Conservation (phyloP, 345 rosid genomes). For the Pelargonium nanum region DNA sequence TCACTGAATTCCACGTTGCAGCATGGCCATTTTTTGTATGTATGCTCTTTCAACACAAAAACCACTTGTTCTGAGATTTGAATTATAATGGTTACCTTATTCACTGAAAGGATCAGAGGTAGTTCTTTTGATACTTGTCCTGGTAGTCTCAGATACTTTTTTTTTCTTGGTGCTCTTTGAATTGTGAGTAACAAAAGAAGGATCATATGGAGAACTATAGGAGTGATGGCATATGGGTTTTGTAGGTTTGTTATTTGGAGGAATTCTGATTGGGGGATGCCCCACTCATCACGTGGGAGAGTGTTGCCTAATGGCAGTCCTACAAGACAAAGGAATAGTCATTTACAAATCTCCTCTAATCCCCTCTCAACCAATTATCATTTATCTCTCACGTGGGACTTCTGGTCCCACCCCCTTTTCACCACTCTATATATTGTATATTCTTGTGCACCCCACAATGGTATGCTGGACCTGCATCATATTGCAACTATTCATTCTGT, state of each 20-base stretch:
- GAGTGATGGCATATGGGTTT: neutral
- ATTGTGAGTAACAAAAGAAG: neutral
- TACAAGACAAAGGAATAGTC: slow-evolving; percentile 18
- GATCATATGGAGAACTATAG: neutral
- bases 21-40: neutral
- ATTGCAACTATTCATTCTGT: neutral
- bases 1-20: neutral
- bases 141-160: neutral
- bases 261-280: slow-evolving; percentile 16
- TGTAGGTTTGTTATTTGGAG: slow-evolving; percentile 9
- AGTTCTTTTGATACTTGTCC: neutral
- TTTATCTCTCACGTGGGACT: slow-evolving; percentile 47
- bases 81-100: too few relatives aligned
- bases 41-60: neutral
- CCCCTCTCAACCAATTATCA: slow-evolving; percentile 58
- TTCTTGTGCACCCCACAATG: neutral
- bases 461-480: neutral
- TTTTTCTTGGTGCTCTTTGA: neutral
- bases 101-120: neutral
- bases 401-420: slow-evolving; percentile 25
- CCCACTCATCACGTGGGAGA: slow-evolving; percentile 62
- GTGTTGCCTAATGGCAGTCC: slow-evolving; percentile 18
- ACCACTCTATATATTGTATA: neutral
- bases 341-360: slow-evolving; percentile 39
- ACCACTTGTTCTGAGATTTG: neutral